These are phyloP conservation scores for Stemphylium beticola DNA, from an alignment of 2,329 filamentous ascomycete genomes.

Conservation along the genomic window DNA sequence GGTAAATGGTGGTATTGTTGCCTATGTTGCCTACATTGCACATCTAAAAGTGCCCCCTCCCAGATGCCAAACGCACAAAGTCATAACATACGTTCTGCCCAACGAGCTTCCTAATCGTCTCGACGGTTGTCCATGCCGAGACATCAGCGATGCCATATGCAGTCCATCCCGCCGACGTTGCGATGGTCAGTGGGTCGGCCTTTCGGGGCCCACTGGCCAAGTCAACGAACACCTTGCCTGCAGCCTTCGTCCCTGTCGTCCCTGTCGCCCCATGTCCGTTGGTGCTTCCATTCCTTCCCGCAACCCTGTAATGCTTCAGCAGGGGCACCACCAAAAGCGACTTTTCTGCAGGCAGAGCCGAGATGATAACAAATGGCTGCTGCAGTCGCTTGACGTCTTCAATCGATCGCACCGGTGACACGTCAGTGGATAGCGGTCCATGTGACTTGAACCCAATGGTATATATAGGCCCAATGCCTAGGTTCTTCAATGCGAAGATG, in stretches of 20 bases:
- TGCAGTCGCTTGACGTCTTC: slow-evolving; percentile 82
- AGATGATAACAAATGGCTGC: slow-evolving; percentile 81
- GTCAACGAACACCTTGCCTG: slow-evolving; percentile 78
- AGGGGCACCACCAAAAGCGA: slow-evolving; percentile 79
- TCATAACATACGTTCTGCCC: slow-evolving; percentile 88
- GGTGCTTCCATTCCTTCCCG: slow-evolving; percentile 48
- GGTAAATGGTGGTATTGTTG: background rate
- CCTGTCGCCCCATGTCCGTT: slow-evolving; percentile 26
- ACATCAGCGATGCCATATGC: slow-evolving; percentile 81
- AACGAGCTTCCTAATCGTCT: slow-evolving; percentile 77
- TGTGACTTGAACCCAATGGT: slow-evolving; percentile 77
- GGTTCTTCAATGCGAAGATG: slow-evolving; percentile 77
- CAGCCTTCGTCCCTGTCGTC: slow-evolving; percentile 32
- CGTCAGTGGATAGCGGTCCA: slow-evolving; percentile 66
- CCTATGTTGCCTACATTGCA: slow-evolving; percentile 1
- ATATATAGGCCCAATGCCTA: slow-evolving; percentile 79
- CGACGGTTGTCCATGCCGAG: slow-evolving; percentile 82
- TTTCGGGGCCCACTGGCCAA: slow-evolving; percentile 72
- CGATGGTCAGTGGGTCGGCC: slow-evolving; percentile 71
- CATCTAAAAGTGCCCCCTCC: slow-evolving; percentile 59
- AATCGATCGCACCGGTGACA: slow-evolving; percentile 70
- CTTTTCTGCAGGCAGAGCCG: slow-evolving; percentile 78
- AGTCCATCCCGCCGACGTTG: slow-evolving; percentile 76
- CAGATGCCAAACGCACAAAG: slow-evolving; percentile 78
- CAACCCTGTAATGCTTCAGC: slow-evolving; percentile 70